Evolutionary conservation across 176 grass and related monocot species (phyloP).

Genomic region (Avena atlantica): DNA sequence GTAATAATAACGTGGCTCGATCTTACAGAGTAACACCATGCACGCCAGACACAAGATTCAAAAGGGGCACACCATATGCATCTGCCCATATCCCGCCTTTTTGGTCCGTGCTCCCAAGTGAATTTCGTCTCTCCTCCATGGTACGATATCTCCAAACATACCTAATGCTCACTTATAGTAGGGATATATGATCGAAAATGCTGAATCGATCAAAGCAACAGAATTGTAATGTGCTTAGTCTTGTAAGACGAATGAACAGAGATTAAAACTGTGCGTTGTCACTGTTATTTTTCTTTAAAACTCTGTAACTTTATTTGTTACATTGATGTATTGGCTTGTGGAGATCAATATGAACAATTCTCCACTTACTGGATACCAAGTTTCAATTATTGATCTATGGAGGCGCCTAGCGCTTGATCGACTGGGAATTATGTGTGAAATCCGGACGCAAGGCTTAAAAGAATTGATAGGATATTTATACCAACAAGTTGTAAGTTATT

Average conservation of each 20-base stretch:
- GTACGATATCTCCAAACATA: not conserved
- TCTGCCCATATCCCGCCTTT: not conserved
- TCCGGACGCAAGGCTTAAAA: too few species aligned
- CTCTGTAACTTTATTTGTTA: not conserved
- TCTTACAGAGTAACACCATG: not conserved
- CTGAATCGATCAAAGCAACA: not conserved
- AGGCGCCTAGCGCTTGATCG: too few species aligned
- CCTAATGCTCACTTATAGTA: not conserved
- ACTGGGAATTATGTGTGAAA: too few species aligned
- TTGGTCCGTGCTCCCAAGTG: slow-evolving; percentile 1
- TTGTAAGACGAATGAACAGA: not conserved
- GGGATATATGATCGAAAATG: slow-evolving; percentile 18
- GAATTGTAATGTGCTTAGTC: not conserved
- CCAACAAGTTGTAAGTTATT: too few species aligned
- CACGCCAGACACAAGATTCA: not conserved
- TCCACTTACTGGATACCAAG: not conserved
- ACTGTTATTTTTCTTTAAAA: not conserved
- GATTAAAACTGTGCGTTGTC: not conserved
- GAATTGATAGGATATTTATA: too few species aligned
- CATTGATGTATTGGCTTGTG: not conserved
- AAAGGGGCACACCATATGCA: not conserved
- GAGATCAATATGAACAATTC: slow-evolving; percentile 2
- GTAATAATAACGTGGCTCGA: too few species aligned
- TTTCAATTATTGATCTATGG: not conserved
- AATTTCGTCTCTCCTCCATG: slow-evolving; percentile 23